Percentiles rank a stretch among this genome's conserved stretches.
These are phyloP conservation scores for Xerocomus minutiporus DNA, from an alignment of 1,284 basidiomycete genomes.

Conservation along the genomic window DNA sequence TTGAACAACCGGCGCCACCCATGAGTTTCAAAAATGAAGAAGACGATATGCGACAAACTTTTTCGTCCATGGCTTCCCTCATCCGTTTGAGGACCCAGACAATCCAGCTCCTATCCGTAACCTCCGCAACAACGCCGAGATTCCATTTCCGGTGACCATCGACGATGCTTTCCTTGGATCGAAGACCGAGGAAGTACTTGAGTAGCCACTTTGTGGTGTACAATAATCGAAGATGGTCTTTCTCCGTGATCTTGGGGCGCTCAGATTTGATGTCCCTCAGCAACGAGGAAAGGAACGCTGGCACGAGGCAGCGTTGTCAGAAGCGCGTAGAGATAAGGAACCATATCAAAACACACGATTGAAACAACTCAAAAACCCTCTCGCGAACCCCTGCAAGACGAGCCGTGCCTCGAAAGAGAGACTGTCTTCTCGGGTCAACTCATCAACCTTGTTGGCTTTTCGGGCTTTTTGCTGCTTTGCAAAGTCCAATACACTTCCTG, in stretches of 20 bases:
- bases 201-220: conserved; percentile 86
- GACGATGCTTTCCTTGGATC: conserved; percentile 40
- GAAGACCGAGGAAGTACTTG: conserved; percentile 74
- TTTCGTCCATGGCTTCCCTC: conserved; percentile 82
- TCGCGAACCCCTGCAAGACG: conserved; percentile 64
- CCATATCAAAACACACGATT: conserved; percentile 60
- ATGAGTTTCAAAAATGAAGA: conserved; percentile 11
- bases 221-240: conserved; percentile 82
- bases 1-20: conserved; percentile 6
- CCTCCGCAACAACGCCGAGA: conserved; percentile 77
- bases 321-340: conserved; percentile 8
- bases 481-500: conserved; percentile 75
- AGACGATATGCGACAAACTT: conserved; percentile 45
- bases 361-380: conserved; percentile 76
- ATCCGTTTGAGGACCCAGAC: conserved; percentile 87
- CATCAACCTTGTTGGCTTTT: conserved; percentile 67
- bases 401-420: conserved; percentile 69
- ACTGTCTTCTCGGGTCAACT: conserved; percentile 67
- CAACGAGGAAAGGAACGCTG: conserved; percentile 80
- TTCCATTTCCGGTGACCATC: conserved; percentile 44
- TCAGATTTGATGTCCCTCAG: conserved; percentile 91
- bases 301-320: conserved; percentile 12
- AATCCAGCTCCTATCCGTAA: conserved; percentile 82
- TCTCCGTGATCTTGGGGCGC: conserved; percentile 82
- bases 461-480: conserved; percentile 64